Evolutionary conservation across 2,329 filamentous ascomycete genomes (phyloP).

Genomic region (Sclerotinia nivalis): DNA sequence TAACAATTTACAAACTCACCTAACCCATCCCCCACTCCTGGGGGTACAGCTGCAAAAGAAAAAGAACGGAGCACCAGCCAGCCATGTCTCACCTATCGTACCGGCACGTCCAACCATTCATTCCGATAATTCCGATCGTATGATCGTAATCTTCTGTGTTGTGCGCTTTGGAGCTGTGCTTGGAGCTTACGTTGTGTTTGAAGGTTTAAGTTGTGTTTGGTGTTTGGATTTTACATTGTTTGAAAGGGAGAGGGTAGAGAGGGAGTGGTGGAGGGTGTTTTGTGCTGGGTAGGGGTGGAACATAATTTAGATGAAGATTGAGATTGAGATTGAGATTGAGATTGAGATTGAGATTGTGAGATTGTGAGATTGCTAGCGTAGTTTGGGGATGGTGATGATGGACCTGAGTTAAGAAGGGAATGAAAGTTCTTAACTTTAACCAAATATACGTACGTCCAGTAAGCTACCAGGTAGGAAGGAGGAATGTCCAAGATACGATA

Average conservation of each 20-base stretch:
- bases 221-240: not conserved
- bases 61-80: not conserved
- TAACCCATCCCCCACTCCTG: slow-evolving; percentile 14
- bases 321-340: not conserved
- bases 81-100: slow-evolving; percentile 2
- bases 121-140: slow-evolving; percentile 20
- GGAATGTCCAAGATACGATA: slow-evolving; percentile 10
- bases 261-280: not conserved
- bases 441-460: not conserved
- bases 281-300: not conserved
- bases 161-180: not conserved
- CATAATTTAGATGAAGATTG: not conserved
- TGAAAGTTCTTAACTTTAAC: not conserved
- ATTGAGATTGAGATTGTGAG: not conserved
- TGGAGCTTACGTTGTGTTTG: not conserved
- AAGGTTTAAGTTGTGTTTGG: not conserved
- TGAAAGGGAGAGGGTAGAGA: not conserved
- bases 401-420: not conserved
- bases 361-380: not conserved
- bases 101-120: slow-evolving; percentile 7
- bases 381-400: not conserved
- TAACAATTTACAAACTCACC: not conserved
- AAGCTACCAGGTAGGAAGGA: not conserved
- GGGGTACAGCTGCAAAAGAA: not conserved
- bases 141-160: slow-evolving; percentile 8